Conservation (phyloP, 352 stramenopile genomes). For the Pythium grandisporangium region DNA sequence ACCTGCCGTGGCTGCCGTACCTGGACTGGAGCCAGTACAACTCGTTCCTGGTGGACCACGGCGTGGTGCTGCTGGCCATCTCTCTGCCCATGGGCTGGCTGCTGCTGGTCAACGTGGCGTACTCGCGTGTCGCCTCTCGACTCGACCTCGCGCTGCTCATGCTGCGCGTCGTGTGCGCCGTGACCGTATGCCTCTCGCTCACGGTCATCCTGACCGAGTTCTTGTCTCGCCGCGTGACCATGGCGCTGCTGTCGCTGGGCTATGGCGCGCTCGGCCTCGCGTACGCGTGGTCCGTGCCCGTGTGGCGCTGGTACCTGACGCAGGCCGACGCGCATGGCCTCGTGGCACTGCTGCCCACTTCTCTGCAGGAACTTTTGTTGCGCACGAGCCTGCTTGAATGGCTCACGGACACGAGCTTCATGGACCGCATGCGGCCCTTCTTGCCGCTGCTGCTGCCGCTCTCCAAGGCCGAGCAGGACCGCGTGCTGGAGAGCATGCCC, state of each 20-base stretch:
- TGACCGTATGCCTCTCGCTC: constrained; percentile 52
- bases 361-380: constrained; percentile 51
- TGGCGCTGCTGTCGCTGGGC: constrained; percentile 50
- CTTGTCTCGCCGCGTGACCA: constrained; percentile 58
- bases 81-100: constrained; percentile 51
- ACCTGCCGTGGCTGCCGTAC: constrained; percentile 36
- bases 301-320: constrained; percentile 73
- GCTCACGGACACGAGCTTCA: constrained; percentile 69
- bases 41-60: constrained; percentile 66
- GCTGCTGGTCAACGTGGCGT: constrained; percentile 52
- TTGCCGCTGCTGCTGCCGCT: constrained; percentile 73
- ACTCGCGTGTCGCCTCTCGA: constrained; percentile 36
- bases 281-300: constrained; percentile 72
- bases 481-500: constrained; percentile 59
- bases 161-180: constrained; percentile 52
- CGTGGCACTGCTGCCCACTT: constrained; percentile 47
- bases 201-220: constrained; percentile 75
- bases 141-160: constrained; percentile 45
- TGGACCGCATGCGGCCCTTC: constrained; percentile 59
- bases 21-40: constrained; percentile 60
- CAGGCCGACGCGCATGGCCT: constrained; percentile 45
- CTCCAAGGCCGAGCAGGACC: constrained; percentile 51
- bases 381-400: constrained; percentile 72
- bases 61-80: constrained; percentile 53
- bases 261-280: constrained; percentile 56